Base-by-base conservation (phyloP, 441 rosid genomes). In the Adansonia gregorii region DNA sequence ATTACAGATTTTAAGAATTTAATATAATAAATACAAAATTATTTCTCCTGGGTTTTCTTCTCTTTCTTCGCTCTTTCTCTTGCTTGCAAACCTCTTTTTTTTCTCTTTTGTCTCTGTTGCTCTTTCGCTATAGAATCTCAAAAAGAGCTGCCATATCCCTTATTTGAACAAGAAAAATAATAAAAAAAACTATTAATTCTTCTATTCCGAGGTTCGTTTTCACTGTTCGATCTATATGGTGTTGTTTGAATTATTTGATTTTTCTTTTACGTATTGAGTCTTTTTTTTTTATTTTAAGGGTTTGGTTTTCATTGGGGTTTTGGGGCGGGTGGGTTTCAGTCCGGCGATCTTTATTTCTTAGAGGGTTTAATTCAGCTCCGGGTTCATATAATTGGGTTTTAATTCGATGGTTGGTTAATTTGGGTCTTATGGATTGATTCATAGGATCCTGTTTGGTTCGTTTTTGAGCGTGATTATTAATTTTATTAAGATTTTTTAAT, bases 241-340 rank as follows among this genome's bases (percentile, higher is more conserved):
- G 72, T 76, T 63, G 66, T 74, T 12, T 2, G 22, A 20, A 76
- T 74, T 9, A 15, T 39, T 64, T 12, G 2, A 2, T 17, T 61
- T 69, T 46, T n/a, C 49, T 17, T 59, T 58, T n/a, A 8, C 55
- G n/a, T 51, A n/a, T 51, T 24, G 63, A 14, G 64, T 27, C 15
- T 56, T 51, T 55, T 71, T 14, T 35, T 19, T 70, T 51, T 27
- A 27, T 49, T 67, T 73, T 81, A 52, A 81, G 85, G 83, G 85
- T 82, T 81, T 78, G 85, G 70, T 81, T 80, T 70, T 76, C 82
- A 83, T 87, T 76, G 84, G 81, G 88, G 81, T 74, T 83, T 84
- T 76, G 84, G 78, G 54, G 85, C 73, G 64, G 79, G 70, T 48
- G 85, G 77, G 66, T 75, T 81, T 73, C 43, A 49, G 19, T 67